A percentile compares a stretch with the other conserved stretches of the same genome.
Conservation (phyloP, 805 yeast species). For the Spencermartinsiella europaea region DNA sequence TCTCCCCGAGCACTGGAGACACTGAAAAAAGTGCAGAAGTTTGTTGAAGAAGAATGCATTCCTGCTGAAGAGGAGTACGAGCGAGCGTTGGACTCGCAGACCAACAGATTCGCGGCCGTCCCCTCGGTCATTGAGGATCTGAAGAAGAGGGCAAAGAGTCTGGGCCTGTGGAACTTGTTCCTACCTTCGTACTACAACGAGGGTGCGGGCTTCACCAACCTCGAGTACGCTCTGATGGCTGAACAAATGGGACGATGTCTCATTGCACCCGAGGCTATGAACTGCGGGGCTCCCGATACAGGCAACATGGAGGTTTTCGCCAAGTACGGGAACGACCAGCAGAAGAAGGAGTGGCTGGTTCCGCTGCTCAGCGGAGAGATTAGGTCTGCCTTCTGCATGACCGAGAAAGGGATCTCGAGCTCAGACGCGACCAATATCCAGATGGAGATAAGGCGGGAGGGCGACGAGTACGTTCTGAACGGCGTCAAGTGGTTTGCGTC, state of each 20-base stretch:
- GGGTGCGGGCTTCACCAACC: slow-evolving; percentile 55
- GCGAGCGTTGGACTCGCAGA: slow-evolving; percentile 36
- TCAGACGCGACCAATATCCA: slow-evolving; percentile 60
- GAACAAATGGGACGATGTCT: slow-evolving; percentile 52
- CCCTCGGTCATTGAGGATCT: slow-evolving; percentile 49
- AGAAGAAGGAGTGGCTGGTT: slow-evolving; percentile 43
- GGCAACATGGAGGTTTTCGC: slow-evolving; percentile 51
- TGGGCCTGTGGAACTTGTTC: slow-evolving; percentile 60
- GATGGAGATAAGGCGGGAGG: slow-evolving; percentile 40
- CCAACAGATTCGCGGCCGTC: slow-evolving; percentile 41
- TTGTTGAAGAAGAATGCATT: slow-evolving; percentile 51
- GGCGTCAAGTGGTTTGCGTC: slow-evolving; percentile 70
- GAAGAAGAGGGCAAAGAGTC: slow-evolving; percentile 46
- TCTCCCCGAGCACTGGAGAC: slow-evolving; percentile 34
- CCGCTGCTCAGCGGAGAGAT: slow-evolving; percentile 53
- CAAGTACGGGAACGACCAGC: slow-evolving; percentile 38
- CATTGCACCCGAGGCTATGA: slow-evolving; percentile 55
- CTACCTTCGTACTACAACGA: slow-evolving; percentile 43
- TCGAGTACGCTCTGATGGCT: slow-evolving; percentile 64
- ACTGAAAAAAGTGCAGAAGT: slow-evolving; percentile 38
- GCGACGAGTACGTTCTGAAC: slow-evolving; percentile 44
- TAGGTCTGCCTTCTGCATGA: slow-evolving; percentile 61
- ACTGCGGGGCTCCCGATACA: slow-evolving; percentile 59
- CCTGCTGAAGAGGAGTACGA: slow-evolving; percentile 50
- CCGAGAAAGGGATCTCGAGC: slow-evolving; percentile 55